These are phyloP conservation scores for Sporopachydermia lactativora DNA, from an alignment of 805 yeast species.

Conservation along the genomic window DNA sequence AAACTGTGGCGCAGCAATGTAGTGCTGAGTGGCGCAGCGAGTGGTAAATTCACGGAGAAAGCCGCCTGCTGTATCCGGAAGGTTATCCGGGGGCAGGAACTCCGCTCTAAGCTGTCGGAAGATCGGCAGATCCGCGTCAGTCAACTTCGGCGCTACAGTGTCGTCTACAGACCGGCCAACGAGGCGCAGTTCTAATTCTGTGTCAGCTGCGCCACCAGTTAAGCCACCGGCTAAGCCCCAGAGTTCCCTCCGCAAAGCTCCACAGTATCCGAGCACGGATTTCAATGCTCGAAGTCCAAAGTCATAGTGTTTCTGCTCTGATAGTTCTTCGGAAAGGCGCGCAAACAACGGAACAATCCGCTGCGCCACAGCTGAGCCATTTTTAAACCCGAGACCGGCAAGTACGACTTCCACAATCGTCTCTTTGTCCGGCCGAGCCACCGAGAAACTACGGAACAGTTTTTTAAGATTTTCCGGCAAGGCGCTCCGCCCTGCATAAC, in stretches of 20 bases:
- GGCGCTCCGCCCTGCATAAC: slow-evolving; percentile 66
- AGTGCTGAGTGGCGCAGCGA: background rate
- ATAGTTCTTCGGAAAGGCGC: slow-evolving; percentile 24
- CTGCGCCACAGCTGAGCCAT: slow-evolving; percentile 30
- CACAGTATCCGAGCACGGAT: slow-evolving; percentile 45
- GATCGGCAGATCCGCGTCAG: slow-evolving; percentile 32
- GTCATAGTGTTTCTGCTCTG: slow-evolving; percentile 67
- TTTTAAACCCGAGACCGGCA: slow-evolving; percentile 52
- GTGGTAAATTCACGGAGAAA: background rate
- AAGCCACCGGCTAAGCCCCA: background rate
- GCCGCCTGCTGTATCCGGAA: background rate
- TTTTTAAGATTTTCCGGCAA: slow-evolving; percentile 80
- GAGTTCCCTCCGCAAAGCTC: slow-evolving; percentile 22
- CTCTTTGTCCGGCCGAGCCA: slow-evolving; percentile 57
- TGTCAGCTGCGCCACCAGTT: background rate
- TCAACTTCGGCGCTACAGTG: slow-evolving; percentile 54
- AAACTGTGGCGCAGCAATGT: background rate
- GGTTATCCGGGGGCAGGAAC: slow-evolving; percentile 6
- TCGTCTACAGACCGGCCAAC: slow-evolving; percentile 42
- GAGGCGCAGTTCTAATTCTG: slow-evolving; percentile 18
- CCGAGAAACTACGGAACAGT: slow-evolving; percentile 60
- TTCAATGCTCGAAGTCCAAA: slow-evolving; percentile 82
- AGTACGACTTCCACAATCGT: slow-evolving; percentile 61
- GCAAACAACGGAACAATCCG: slow-evolving; percentile 41
- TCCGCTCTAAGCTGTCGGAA: slow-evolving; percentile 18